Evolutionary conservation across 2,329 filamentous ascomycete species (phyloP).

Genomic region (Fusarium sp.): DNA sequence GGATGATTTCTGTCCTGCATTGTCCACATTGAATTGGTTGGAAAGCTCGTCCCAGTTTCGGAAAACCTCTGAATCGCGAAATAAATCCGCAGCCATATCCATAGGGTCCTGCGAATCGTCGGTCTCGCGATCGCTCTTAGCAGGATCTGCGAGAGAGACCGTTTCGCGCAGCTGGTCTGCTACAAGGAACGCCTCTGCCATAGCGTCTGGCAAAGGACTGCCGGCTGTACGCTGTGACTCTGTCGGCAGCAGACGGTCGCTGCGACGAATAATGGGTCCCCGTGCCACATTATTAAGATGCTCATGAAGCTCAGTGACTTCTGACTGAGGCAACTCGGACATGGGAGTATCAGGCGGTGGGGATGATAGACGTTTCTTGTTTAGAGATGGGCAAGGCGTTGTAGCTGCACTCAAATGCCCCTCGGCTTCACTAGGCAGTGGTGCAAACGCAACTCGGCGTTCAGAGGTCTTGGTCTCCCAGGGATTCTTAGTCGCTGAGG

Average conservation of each 20-base stretch:
- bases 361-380: constrained; percentile 52
- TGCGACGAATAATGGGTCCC: constrained; percentile 46
- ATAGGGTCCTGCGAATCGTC: constrained; percentile 51
- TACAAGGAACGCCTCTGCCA: constrained; percentile 47
- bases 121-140: constrained; percentile 23
- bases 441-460: constrained; percentile 57
- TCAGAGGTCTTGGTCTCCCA: constrained; percentile 48
- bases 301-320: constrained; percentile 58
- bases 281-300: constrained; percentile 63
- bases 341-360: constrained; percentile 59
- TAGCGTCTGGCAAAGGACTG: constrained; percentile 46
- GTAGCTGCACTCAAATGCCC: constrained; percentile 10
- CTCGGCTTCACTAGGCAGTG: constrained; percentile 49
- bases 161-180: constrained; percentile 42
- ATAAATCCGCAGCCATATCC: constrained; percentile 56
- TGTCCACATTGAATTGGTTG: background rate
- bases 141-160: constrained; percentile 8
- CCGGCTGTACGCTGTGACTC: constrained; percentile 55
- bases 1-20: background rate
- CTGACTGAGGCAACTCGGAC: constrained; percentile 53
- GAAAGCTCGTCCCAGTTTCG: background rate
- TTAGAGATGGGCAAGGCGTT: constrained; percentile 24
- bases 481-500: constrained; percentile 54
- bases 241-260: constrained; percentile 57
- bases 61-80: constrained; percentile 46